Conservation (phyloP, 176 grass and related monocot genomes). For the Eragrostis nindensis region DNA sequence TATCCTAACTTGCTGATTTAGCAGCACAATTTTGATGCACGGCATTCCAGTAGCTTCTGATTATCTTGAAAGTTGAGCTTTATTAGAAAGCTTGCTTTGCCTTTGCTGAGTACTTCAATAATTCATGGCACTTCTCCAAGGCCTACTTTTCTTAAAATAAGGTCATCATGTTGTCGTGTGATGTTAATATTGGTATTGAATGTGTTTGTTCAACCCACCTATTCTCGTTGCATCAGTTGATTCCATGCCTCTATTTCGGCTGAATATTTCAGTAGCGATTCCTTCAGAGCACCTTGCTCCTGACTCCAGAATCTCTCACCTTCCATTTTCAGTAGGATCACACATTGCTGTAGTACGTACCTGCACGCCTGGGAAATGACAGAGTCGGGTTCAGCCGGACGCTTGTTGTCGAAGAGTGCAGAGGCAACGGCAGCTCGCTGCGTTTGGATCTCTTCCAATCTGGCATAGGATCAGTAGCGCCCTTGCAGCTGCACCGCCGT, state of each 20-base stretch:
- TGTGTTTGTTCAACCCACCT: background rate
- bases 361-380: too few relatives aligned
- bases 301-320: too few relatives aligned
- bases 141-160: slow-evolving; percentile 19
- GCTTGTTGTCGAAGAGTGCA: too few relatives aligned
- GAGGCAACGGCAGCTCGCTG: too few relatives aligned
- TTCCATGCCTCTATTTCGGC: background rate
- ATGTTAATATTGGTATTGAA: background rate
- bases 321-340: too few relatives aligned
- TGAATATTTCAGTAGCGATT: background rate
- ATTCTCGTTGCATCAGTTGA: background rate
- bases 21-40: slow-evolving; percentile 39
- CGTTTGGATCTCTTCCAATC: too few relatives aligned
- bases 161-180: background rate
- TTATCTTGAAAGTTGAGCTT: slow-evolving; percentile 23
- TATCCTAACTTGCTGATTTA: slow-evolving; percentile 28
- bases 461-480: too few relatives aligned
- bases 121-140: background rate
- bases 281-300: background rate
- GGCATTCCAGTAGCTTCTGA: slow-evolving; percentile 31
- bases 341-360: too few relatives aligned
- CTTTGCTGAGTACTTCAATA: background rate
- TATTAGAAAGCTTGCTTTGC: background rate
- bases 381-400: too few relatives aligned
- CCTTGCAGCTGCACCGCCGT: too few relatives aligned